A percentile compares a stretch with the other conserved stretches of the same genome.
Evolutionary conservation across 1,139 yeast genomes (phyloP).

Genomic region (Taphrina pruni): DNA sequence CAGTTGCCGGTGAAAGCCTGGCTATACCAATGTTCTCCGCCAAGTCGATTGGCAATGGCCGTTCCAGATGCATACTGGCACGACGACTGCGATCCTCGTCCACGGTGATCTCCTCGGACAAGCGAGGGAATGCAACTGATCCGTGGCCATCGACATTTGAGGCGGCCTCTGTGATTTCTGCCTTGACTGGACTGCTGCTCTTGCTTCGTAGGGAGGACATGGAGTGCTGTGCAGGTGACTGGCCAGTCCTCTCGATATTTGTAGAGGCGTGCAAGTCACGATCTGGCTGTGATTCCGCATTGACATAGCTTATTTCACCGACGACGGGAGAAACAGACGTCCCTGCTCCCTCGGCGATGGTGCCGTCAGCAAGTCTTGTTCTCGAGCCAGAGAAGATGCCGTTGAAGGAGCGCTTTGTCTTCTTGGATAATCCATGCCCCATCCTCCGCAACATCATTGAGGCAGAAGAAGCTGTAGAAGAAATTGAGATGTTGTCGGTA

Average conservation of each 20-base stretch:
- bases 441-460: constrained; percentile 40
- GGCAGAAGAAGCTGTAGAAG: constrained; percentile 42
- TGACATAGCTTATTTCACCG: constrained; percentile 31
- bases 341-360: not conserved
- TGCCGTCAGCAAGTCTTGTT: constrained; percentile 1
- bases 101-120: constrained; percentile 26
- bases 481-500: constrained; percentile 40
- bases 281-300: constrained; percentile 19
- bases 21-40: not conserved
- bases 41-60: constrained; percentile 32
- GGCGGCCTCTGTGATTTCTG: constrained; percentile 30
- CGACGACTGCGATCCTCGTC: constrained; percentile 33
- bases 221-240: constrained; percentile 13
- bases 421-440: constrained; percentile 30
- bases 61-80: constrained; percentile 37
- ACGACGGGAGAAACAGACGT: constrained; percentile 4
- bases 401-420: constrained; percentile 32
- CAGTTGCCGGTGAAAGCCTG: not conserved
- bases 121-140: constrained; percentile 29
- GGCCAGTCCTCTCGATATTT: not conserved
- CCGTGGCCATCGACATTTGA: constrained; percentile 38
- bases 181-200: constrained; percentile 1
- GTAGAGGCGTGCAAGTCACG: not conserved
- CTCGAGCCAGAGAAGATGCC: constrained; percentile 34
- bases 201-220: constrained; percentile 4